Percentiles rank a stretch among this genome's conserved stretches.
Conservation (phyloP, 371 early-diverging fungal genomes). For the Dichotomocladium elegans region DNA sequence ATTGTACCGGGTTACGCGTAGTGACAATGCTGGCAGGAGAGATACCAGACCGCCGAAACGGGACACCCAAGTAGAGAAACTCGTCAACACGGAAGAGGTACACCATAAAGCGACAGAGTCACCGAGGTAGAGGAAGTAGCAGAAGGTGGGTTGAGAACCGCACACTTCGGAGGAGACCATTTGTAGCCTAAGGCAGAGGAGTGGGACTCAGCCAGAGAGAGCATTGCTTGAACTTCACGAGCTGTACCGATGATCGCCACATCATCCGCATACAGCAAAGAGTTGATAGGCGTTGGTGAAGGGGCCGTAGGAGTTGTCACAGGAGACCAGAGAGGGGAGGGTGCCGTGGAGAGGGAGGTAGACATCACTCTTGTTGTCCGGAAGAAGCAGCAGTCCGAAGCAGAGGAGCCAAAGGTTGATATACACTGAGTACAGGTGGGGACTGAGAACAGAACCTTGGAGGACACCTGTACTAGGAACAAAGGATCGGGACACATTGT, state of each 20-base stretch:
- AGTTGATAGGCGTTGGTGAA: constrained; percentile 7
- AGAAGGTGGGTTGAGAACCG: constrained; percentile 5
- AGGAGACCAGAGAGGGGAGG: constrained; percentile 15
- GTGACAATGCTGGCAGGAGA: no score
- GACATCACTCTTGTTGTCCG: constrained; percentile 1
- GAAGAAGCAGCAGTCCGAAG: constrained; percentile 3
- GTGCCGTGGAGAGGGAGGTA: no score
- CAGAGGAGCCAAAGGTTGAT: constrained; percentile 10
- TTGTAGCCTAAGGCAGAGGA: constrained; percentile 10
- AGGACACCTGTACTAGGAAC: constrained; percentile 11
- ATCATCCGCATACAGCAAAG: constrained; percentile 25
- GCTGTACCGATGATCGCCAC: constrained; percentile 20
- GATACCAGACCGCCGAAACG: neutral
- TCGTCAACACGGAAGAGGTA: neutral
- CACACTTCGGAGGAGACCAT: constrained; percentile 24
- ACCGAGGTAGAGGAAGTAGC: neutral
- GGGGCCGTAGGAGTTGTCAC: constrained; percentile 1
- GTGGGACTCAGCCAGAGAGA: constrained; percentile 7
- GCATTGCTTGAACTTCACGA: neutral
- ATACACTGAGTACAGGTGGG: constrained; percentile 20
- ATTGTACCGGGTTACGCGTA: no score
- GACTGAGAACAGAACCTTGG: constrained; percentile 20
- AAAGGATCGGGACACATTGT: neutral
- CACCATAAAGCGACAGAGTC: neutral
- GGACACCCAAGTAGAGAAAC: constrained; percentile 5